These are phyloP conservation scores for Chytriomyces hyalinus DNA, from an alignment of 192 early-diverging fungal genomes.

Conservation along the genomic window DNA sequence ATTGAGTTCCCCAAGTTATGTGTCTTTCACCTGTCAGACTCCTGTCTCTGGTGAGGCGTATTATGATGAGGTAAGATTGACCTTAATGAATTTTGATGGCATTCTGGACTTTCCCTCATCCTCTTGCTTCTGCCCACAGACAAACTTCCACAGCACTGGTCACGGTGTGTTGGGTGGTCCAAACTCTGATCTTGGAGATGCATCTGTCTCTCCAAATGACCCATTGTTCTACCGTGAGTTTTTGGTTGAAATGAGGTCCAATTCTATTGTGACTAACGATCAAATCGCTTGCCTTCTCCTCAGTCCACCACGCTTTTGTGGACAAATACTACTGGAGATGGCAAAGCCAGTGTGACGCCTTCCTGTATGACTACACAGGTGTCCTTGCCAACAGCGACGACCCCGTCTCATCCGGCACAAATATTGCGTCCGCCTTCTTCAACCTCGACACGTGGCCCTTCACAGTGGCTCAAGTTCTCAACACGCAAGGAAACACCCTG, in stretches of 20 bases:
- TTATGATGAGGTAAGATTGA: neutral
- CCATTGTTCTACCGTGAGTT: neutral
- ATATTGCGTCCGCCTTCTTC: neutral
- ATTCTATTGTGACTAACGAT: neutral
- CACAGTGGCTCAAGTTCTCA: neutral
- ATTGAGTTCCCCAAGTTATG: neutral
- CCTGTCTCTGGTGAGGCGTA: neutral
- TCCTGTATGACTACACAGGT: conserved; percentile 3
- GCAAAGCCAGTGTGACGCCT: conserved; percentile 7
- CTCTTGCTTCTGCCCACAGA: neutral
- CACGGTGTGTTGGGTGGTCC: conserved; percentile 9
- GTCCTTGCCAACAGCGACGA: neutral
- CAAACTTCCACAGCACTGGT: neutral
- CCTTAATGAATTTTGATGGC: neutral
- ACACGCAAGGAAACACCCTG: conserved; percentile 12
- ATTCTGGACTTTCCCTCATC: too few relatives aligned
- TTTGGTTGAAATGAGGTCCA: neutral
- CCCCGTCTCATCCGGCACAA: neutral
- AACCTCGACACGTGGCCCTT: conserved; percentile 11
- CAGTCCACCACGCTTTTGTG: conserved; percentile 36
- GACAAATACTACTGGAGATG: conserved; percentile 39
- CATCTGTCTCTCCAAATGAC: conserved; percentile 9
- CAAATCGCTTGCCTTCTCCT: neutral
- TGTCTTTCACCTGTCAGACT: neutral
- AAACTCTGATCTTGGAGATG: neutral